Evolutionary conservation across 2,329 filamentous ascomycete genomes (phyloP), one percentile per base, ranked within the genome.

Genomic region (Blastomyces parvus): DNA sequence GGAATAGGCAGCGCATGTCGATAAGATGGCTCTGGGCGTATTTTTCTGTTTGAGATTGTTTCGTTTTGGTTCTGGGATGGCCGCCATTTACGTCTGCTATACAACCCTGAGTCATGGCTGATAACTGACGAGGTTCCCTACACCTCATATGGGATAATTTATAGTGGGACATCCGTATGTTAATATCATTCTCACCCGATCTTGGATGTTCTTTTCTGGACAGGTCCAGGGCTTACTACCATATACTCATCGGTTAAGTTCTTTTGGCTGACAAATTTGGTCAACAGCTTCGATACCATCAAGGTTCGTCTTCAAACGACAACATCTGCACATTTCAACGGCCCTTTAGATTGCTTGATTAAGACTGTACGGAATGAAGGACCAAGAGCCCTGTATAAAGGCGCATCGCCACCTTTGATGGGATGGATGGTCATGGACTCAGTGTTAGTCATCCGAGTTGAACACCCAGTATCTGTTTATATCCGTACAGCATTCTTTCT

Each of bases 351-450:
- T 75, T 97, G 94, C 73, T 79, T 96, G 11, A 76, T 89, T 63
- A 88, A 93, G 74, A 99, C 94, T 11, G 68, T 97, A 36, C 85
- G 88, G 65, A 88, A 91, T 73, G 94, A 99, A 76, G 93, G 93
- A 58, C 78, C 95, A 57, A 78, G 82, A 60, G 94, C 91, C 2
- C 81, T 99, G 52, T 99, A 97, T 83, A 99, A 97, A 79, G 92
- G 93, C 70, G 91, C 91, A 13, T 90, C 89, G 36, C 93, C 93
- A 63, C 94, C 94, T 61, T 81, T 97, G 59, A 86, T 97, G 60
- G 94, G 94, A 70, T 97, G 94, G 94, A 96, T 97, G 89, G 90
- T 95, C 72, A 97, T 97, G 93, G 94, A 99, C 79, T 86, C 83
- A 62, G 74, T 88, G 79, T 83, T 33, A 59, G 58, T 48, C 36